Conservation (phyloP, 352 stramenopile genomes). For the Pythium angustatum region DNA sequence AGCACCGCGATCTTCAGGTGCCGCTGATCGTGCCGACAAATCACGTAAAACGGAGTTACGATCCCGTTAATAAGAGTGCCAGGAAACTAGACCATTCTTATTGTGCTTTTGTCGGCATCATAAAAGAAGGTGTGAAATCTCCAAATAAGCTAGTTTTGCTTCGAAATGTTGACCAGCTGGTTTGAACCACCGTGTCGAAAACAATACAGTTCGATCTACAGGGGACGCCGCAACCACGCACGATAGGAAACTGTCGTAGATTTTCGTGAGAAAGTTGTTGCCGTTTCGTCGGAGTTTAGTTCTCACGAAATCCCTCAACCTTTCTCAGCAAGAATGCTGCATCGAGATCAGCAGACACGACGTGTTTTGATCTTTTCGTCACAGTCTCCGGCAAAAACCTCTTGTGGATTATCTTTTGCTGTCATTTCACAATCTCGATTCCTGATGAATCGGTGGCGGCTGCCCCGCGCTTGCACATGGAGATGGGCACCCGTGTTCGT, state of each 20-base stretch:
- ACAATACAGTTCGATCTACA: slow-evolving; percentile 1
- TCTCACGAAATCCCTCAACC: neutral
- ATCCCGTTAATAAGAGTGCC: neutral
- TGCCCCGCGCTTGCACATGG: neutral
- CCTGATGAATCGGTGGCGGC: neutral
- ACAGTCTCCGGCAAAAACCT: no score
- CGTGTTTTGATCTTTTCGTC: no score
- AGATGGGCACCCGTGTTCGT: slow-evolving; percentile 16
- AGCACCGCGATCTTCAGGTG: slow-evolving; percentile 18
- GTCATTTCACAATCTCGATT: neutral
- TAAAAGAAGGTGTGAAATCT: neutral
- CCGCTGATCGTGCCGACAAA: slow-evolving; percentile 9
- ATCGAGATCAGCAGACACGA: no score
- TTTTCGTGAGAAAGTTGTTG: no score
- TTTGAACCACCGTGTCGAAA: slow-evolving; percentile 21
- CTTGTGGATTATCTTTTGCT: neutral
- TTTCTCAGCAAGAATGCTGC: no score
- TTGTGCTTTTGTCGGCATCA: neutral
- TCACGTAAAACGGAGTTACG: neutral
- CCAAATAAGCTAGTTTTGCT: neutral
- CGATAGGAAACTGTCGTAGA: neutral
- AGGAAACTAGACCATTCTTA: no score
- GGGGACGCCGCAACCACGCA: neutral
- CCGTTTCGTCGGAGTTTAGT: neutral
- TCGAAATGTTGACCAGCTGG: slow-evolving; percentile 15